Conservation (phyloP, 106 monocot species). For the Hemerocallis citrina region DNA sequence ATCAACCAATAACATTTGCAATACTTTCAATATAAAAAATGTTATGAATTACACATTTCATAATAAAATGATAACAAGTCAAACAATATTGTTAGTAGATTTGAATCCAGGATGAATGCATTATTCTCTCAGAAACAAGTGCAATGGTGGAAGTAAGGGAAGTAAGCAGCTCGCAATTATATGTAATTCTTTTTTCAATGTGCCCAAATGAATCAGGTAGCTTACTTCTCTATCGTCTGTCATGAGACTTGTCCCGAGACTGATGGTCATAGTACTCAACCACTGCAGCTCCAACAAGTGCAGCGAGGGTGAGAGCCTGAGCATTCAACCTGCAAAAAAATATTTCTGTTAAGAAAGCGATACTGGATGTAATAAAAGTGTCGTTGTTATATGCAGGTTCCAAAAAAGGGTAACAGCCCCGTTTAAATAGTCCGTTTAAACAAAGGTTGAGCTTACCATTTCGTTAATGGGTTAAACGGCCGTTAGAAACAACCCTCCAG, state of each 20-base stretch:
- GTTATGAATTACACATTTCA: background rate
- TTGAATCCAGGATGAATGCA: no score
- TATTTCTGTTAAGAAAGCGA: background rate
- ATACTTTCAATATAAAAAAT: no score
- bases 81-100: conserved; percentile 1
- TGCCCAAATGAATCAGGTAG: background rate
- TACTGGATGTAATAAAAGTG: no score
- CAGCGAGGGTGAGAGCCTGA: conserved; percentile 77
- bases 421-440: no score
- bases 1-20: no score
- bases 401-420: no score
- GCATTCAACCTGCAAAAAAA: conserved; percentile 49
- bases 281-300: conserved; percentile 67
- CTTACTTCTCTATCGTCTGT: background rate
- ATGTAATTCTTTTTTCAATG: background rate
- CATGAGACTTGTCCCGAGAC: background rate
- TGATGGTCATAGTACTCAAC: conserved; percentile 79
- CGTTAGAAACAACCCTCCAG: no score
- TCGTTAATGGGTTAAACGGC: no score
- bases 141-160: background rate
- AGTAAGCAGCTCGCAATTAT: background rate
- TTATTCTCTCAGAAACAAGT: background rate
- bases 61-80: background rate
- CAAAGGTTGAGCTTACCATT: no score
- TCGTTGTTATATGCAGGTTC: no score